Evolutionary conservation across 768 basidiomycete genomes (phyloP), one percentile per base, ranked within the genome.

Genomic region (Podaxis pistillaris): DNA sequence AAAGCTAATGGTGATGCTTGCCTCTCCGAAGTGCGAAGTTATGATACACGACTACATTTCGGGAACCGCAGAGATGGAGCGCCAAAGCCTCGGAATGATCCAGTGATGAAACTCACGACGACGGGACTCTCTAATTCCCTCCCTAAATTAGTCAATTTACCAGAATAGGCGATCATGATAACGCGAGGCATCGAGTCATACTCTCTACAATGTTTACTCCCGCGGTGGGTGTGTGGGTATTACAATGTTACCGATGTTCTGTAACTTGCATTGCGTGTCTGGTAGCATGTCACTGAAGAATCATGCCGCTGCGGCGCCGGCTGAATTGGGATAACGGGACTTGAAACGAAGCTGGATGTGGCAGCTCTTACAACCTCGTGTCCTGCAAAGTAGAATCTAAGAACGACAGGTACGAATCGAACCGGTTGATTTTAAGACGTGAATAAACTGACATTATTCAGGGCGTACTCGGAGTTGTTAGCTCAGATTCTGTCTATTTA

Each of bases 51-150:
- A 22, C 33, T 13, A 26, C 9, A 50, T 22, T 28, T 49, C 9
- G 9, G 28, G 57, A 58, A 52, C 53, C 51, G 17, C 40, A 41
- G 28, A 53, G 41, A 53, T 30, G 59, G 51, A 41, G 37, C 40
- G 51, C 38, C 59, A 28, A 54, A 33, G 51, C 40, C 51, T 54
- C 59, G 59, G 59, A 24, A 15, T 62, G 61, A 62, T 62, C 61
- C 54, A 49, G 44, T 62, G 61, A 62, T 62, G 59, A n/a, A 4
- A 60, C 51, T 3, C 59, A 30, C 30, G 19, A 19, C 9, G 40
- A 5, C 9, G 41, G 30, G 36, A 40, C 46, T 28, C 46, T 56
- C 55, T 49, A 56, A 56, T 62, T 56, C 61, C 46, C 55, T 38
- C 22, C 5, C 52, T 54, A n/a, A 26, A 26, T 62, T 55, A 62